Evolutionary conservation across 2,329 filamentous ascomycete species (phyloP), one percentile per base, ranked within the genome.

Genomic region (Colletotrichum sp.): DNA sequence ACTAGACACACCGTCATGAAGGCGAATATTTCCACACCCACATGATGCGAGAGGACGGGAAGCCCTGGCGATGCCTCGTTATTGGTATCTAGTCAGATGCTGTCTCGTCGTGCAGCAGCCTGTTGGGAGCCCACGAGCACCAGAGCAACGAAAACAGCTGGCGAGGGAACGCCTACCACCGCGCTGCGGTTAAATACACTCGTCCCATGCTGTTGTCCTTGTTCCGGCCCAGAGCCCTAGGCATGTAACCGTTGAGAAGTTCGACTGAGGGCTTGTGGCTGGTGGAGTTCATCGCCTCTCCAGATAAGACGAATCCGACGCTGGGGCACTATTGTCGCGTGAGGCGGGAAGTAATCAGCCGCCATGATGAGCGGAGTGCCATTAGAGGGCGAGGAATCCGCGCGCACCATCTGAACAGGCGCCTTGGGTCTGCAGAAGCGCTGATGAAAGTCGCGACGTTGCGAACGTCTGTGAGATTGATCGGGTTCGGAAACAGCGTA

Each of bases 81-180:
- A 55, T 22, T 5, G 0, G 0, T 19, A 39, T 39, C 15, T 5
- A 39, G 0, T 39, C 36, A 39, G 15, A 39, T 39, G 15, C 36
- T 39, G 36, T 39, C 36, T 19, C 36, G 36, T 39, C 0, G 36
- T 0, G 0, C 36, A 39, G 36, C 36, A 55, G 49, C 11, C 22
- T 55, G 19, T 55, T n/a, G 9, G 49, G n/a, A 22, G n/a, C 8
- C 22, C 49, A 13, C 49, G 1, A 55, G 49, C 49, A 55, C 19
- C 49, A 22, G 49, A 55, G 49, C 49, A 55, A 55, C 49, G 0
- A 7, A 55, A 55, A 22, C 49, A 0, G 49, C 49, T 55, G n/a
- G 16, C 0, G 0, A 22, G 1, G n/a, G n/a, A 55, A 55, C 49
- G 19, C 19, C 49, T 1, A 55, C 49, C 49, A 0, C 49, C 49